These are phyloP conservation scores for Rubia balearica DNA, from an alignment of 305 asterid species.

Conservation along the genomic window DNA sequence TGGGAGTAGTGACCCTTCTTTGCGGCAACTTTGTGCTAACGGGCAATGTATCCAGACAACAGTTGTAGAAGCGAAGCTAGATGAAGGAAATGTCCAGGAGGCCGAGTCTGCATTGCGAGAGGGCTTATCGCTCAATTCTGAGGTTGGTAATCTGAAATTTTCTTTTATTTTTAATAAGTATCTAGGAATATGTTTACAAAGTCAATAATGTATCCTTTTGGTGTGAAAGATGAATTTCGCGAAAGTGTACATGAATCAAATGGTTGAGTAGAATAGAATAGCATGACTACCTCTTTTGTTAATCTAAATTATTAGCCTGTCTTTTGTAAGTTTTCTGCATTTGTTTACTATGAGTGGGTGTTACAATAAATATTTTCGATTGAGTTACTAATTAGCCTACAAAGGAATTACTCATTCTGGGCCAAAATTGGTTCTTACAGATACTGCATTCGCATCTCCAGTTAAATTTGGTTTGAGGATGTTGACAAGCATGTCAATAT, in stretches of 20 bases:
- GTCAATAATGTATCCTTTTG: background rate
- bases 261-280: background rate
- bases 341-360: background rate
- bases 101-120: constrained; percentile 93
- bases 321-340: constrained; percentile 4
- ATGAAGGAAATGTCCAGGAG: constrained; percentile 90
- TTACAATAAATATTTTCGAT: background rate
- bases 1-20: constrained; percentile 35
- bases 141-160: constrained; percentile 40
- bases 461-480: background rate
- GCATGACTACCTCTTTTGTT: background rate
- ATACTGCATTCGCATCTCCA: background rate
- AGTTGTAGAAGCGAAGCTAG: constrained; percentile 76
- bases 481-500: background rate
- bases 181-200: background rate
- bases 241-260: background rate
- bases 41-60: constrained; percentile 69
- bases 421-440: background rate
- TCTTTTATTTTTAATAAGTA: background rate
- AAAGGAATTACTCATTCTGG: constrained; percentile 1
- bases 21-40: constrained; percentile 65
- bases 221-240: background rate
- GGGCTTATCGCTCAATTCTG: constrained; percentile 84
- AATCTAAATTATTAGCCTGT: background rate
- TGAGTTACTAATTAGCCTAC: background rate